These are phyloP conservation scores for Lasiosphaeriaceae sp. DNA, from an alignment of 495 filamentous ascomycete species.

Conservation along the genomic window DNA sequence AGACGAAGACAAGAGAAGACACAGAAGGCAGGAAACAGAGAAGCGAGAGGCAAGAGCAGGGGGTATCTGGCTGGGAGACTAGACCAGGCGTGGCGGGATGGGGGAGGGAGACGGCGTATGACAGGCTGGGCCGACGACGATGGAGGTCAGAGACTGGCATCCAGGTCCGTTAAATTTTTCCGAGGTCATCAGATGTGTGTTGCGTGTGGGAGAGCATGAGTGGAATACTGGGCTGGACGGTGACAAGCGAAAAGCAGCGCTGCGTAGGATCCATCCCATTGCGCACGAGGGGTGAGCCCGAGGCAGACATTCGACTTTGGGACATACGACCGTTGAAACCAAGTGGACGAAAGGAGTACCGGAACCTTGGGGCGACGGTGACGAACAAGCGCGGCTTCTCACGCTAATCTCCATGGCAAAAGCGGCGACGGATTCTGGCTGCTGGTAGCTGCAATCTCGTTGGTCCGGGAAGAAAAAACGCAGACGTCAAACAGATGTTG, in stretches of 20 bases:
- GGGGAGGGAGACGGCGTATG: constrained; percentile 25
- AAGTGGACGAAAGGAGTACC: constrained; percentile 16
- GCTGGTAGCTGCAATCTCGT: constrained; percentile 19
- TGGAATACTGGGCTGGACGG: constrained; percentile 3
- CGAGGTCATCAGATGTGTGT: constrained; percentile 25
- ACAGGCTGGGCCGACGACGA: constrained; percentile 21
- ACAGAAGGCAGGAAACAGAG: constrained; percentile 15
- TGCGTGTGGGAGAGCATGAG: neutral
- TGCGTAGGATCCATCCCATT: constrained; percentile 4
- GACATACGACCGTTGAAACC: neutral
- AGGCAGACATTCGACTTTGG: neutral
- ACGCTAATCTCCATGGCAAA: constrained; percentile 41
- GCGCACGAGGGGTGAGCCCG: constrained; percentile 15
- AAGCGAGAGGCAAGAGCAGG: constrained; percentile 12
- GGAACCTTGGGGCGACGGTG: constrained; percentile 18
- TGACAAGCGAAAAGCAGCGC: constrained; percentile 3
- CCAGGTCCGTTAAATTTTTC: constrained; percentile 8
- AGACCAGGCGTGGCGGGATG: constrained; percentile 21
- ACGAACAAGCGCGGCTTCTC: constrained; percentile 34
- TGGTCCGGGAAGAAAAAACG: constrained; percentile 26
- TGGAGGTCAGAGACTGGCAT: constrained; percentile 16
- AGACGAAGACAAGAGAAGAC: neutral
- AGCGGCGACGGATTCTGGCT: constrained; percentile 36
- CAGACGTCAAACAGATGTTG: constrained; percentile 32
- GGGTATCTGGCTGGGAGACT: constrained; percentile 16